phyloP scores from a whole-genome alignment of 805 yeast genomes.

The Saturnispora diversa region DNA sequence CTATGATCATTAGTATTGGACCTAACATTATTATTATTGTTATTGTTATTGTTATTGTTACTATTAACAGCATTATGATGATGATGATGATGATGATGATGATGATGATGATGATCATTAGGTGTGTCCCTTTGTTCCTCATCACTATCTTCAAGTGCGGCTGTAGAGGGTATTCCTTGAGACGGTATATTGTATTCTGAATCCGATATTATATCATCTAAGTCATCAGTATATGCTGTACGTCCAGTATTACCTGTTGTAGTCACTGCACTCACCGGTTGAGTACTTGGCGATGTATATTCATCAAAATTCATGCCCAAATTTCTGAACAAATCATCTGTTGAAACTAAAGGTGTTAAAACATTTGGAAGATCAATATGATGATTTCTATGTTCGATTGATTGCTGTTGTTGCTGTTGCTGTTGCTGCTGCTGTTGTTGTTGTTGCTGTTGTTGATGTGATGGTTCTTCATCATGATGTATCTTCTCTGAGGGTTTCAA shows the following conservation, averaged over 20 bases:
- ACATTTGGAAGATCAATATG: constrained; percentile 8
- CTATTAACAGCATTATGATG: too few relatives aligned
- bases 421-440: constrained; percentile 1
- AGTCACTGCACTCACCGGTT: neutral
- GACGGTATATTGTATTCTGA: constrained; percentile 5
- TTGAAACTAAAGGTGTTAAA: constrained; percentile 8
- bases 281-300: constrained; percentile 4
- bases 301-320: constrained; percentile 11
- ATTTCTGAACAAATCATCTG: constrained; percentile 9
- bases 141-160: neutral
- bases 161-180: neutral
- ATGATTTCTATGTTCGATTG: too few relatives aligned
- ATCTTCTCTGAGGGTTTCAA: neutral
- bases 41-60: too few relatives aligned
- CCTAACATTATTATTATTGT: too few relatives aligned
- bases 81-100: constrained; percentile 2
- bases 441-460: neutral
- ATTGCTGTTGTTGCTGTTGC: constrained; percentile 4
- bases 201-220: constrained; percentile 8
- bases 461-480: neutral
- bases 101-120: constrained; percentile 8
- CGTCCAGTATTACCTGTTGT: constrained; percentile 3
- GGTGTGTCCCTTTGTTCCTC: constrained; percentile 1
- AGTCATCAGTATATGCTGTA: constrained; percentile 6
- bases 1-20: too few relatives aligned